These are phyloP conservation scores for Mercurialis annua DNA, from an alignment of 345 rosid genomes.

Conservation along the genomic window DNA sequence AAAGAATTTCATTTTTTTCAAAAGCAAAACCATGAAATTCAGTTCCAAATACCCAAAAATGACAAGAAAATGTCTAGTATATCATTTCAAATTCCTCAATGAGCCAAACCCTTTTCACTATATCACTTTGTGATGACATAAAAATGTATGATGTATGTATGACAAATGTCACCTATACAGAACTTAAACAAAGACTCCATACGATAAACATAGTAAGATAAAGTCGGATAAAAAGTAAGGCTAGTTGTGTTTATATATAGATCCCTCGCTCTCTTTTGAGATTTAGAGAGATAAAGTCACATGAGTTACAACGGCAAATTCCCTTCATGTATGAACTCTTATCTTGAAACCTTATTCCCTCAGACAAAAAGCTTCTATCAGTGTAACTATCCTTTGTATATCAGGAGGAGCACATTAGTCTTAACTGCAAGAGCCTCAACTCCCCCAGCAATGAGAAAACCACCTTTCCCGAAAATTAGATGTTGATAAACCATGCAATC, in stretches of 20 bases:
- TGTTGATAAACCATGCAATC: not conserved
- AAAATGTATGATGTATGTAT: not conserved
- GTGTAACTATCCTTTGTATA: not conserved
- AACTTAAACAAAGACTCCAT: not conserved
- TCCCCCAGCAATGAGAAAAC: not conserved
- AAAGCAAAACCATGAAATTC: not conserved
- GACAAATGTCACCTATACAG: not conserved
- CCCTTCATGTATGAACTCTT: not conserved
- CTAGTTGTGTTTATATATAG: not conserved
- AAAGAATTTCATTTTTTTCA: not conserved
- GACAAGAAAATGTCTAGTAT: not conserved
- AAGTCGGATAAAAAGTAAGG: not conserved
- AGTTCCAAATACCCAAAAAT: not conserved
- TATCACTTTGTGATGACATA: not conserved
- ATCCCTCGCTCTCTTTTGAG: not conserved
- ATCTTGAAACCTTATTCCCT: not conserved
- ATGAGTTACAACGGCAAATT: not conserved
- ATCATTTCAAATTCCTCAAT: not conserved
- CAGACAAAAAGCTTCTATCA: not conserved
- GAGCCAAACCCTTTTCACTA: not conserved
- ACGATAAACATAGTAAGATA: not conserved
- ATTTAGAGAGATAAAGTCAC: not conserved
- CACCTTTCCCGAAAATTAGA: conserved; percentile 1
- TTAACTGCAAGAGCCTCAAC: not conserved
- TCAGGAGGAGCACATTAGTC: not conserved